Percentiles rank a stretch among this genome's conserved stretches.
Conservation (phyloP, 108 stramenopile genomes). For the Skeletonema costatum region DNA sequence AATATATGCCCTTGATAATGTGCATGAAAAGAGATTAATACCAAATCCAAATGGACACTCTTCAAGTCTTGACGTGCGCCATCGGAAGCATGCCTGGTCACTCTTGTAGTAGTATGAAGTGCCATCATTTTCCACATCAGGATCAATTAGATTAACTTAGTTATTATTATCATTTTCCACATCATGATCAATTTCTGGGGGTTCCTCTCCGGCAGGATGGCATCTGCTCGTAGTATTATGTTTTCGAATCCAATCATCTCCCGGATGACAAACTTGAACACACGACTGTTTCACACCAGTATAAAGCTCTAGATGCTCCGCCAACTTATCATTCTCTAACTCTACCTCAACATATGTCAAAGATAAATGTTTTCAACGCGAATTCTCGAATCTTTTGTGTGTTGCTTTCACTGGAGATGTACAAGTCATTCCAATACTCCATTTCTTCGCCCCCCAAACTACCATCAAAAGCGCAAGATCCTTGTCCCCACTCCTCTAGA, state of each 20-base stretch:
- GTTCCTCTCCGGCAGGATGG: conserved; percentile 28
- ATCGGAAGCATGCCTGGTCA: too few species aligned
- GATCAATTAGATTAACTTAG: too few species aligned
- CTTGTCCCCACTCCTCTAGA: conserved; percentile 4
- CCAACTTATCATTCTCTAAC: conserved; percentile 44
- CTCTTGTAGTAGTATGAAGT: too few species aligned
- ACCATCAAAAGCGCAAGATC: conserved; percentile 34
- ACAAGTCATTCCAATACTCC: conserved; percentile 31
- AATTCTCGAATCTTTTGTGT: conserved; percentile 58
- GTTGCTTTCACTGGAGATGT: not conserved
- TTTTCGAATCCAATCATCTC: conserved; percentile 28
- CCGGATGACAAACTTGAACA: conserved; percentile 45
- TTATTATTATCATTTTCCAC: too few species aligned
- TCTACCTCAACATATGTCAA: conserved; percentile 58
- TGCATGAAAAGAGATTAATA: too few species aligned
- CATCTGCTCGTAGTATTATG: conserved; percentile 33
- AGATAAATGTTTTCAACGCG: conserved; percentile 45
- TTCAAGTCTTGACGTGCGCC: too few species aligned
- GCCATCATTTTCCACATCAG: too few species aligned
- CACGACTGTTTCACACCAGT: conserved; percentile 45
- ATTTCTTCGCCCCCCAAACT: conserved; percentile 13
- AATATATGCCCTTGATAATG: too few species aligned
- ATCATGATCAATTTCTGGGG: not conserved
- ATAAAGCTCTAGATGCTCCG: conserved; percentile 37
- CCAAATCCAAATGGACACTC: too few species aligned